Evolutionary conservation across 2,329 filamentous ascomycete genomes (phyloP), one percentile per base, ranked within the genome.

Genomic region (Colletotrichum sp.): DNA sequence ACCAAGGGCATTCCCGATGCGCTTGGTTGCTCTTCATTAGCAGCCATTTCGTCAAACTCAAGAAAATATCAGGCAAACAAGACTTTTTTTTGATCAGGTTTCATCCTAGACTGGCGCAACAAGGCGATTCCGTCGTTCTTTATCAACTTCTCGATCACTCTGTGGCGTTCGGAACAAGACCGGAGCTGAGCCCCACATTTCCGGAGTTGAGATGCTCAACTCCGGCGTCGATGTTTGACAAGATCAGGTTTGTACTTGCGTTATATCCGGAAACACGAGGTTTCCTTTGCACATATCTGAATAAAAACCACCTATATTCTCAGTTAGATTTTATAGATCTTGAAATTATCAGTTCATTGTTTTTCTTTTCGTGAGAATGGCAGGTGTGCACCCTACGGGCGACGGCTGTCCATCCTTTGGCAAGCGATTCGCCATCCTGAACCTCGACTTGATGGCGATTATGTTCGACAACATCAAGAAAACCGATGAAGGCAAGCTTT

Each of bases 141-240:
- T 64, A 64, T 64, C 15, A 36, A 16, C 34, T 22, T 8, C 9
- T 22, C 9, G 32, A 34, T 64, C 8, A 36, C n/a, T 30, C 6
- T 39, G n/a, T 39, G 19, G 11, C 11, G 25, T 63, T 4, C 32
- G 22, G 9, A 34, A 55, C 27, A 4, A 68, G 15, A 57, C 34
- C 73, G 69, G 69, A 72, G 55, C 63, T 63, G 63, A 76, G 69
- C 55, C 57, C 73, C 73, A 76, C 13, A 52, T 11, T 52, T 71
- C n/a, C 73, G 69, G 69, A 72, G 73, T 68, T 72, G 69, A 72
- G 57, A 11, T 2, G 6, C 25, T 49, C 63, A 30, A 25, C 39
- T 66, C 63, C 63, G 63, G 62, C 63, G 27, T 7, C 11, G 39
- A 19, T 15, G n/a, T 16, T 39, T 6, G 12, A 16, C 1, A 6